Conservation (phyloP, 257 asterid species). For the Salvia hispanica region DNA sequence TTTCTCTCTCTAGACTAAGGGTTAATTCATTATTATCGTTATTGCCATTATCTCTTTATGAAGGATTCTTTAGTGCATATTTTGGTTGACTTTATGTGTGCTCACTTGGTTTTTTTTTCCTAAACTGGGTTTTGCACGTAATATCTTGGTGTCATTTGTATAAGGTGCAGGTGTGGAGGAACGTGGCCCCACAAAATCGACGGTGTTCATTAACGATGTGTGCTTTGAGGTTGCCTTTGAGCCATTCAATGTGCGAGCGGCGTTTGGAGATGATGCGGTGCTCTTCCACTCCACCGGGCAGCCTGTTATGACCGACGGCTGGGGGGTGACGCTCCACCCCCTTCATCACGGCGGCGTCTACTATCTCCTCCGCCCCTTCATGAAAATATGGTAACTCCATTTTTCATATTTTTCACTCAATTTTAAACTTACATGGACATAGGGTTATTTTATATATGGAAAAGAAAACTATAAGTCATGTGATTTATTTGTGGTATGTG, state of each 20-base stretch:
- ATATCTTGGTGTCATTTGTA: too few species aligned
- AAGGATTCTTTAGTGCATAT: too few species aligned
- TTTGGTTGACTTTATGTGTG: too few species aligned
- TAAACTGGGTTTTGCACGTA: too few species aligned
- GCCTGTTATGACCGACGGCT: constrained; percentile 71
- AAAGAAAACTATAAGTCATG: too few species aligned
- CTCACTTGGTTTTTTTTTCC: too few species aligned
- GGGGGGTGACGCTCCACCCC: constrained; percentile 79
- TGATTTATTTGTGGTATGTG: background rate
- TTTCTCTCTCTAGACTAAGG: too few species aligned
- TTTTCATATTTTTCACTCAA: too few species aligned
- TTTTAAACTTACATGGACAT: too few species aligned
- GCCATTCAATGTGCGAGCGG: constrained; percentile 72
- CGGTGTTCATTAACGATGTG: constrained; percentile 85
- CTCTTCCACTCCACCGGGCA: constrained; percentile 79
- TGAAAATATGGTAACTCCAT: constrained; percentile 40
- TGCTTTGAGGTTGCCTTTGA: constrained; percentile 77
- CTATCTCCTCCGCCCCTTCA: constrained; percentile 64
- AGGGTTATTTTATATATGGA: too few species aligned
- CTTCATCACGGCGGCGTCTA: constrained; percentile 81
- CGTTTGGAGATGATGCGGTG: constrained; percentile 81
- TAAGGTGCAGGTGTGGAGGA: constrained; percentile 50
- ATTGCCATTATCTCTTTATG: too few species aligned
- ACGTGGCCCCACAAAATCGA: constrained; percentile 50
- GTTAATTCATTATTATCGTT: too few species aligned